Evolutionary conservation across 2,329 filamentous ascomycete genomes (phyloP), one percentile per base, ranked within the genome.

Genomic region (Cytospora piceae): DNA sequence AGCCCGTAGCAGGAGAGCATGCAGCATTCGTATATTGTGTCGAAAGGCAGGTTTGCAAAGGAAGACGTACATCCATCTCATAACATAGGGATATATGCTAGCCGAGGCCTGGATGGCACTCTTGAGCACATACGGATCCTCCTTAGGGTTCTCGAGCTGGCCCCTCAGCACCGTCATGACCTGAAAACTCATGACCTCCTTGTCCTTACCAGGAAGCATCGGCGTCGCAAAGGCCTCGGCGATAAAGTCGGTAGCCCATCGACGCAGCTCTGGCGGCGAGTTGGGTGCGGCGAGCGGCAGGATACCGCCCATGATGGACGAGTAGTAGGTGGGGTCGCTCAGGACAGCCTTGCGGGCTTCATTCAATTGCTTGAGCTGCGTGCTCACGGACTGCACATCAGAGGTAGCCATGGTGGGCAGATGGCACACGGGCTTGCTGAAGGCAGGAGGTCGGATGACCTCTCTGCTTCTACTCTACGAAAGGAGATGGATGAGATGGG

Each of bases 181-280:
- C 67, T 87, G 85, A 67, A 92, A 82, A 70, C 90, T 88, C 79
- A 95, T 83, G 68, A 88, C 88, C 82, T 89, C 92, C 82, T 98
- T 99, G 76, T 91, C 88, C 61, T 89, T 84, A 66, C 87, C 82
- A 24, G 89, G 82, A 72, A 98, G 83, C 27, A 90, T 87, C n/a
- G 96, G 95, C 67, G 92, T 96, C 65, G 95, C 90, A 79, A 99
- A 98, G 2, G 94, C 93, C 81, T 99, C 95, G 64, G 94, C 93
- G 53, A 99, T 83, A 75, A 99, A 99, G 68, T 97, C 94, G 69
- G 94, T 90, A 31, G 94, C 95, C 95, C 95, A 99, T 90, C 94
- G 84, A 78, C 93, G 90, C 73, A 98, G 82, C 78, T 96, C 92
- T 64, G 97, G 79, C 68, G 87, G 85, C 69, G 92, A 85, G 70